These are phyloP conservation scores for Pichia sp. DNA, from an alignment of 1,139 yeast genomes.

Conservation along the genomic window DNA sequence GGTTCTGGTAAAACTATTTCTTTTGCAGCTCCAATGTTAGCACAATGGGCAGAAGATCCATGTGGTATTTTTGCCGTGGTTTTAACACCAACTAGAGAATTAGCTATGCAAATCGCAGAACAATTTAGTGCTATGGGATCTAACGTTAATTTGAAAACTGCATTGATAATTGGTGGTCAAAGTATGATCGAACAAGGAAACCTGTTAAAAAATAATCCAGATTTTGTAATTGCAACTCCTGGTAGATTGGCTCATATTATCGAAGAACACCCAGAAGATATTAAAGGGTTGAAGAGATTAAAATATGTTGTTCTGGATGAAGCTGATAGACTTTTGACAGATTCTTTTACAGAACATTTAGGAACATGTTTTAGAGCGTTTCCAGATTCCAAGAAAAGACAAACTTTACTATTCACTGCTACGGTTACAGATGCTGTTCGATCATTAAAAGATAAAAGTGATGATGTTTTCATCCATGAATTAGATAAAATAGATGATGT, in stretches of 20 bases:
- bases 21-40: constrained; percentile 92
- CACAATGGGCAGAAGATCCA: constrained; percentile 94
- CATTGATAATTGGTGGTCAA: constrained; percentile 90
- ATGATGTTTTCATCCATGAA: constrained; percentile 69
- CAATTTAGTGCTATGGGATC: constrained; percentile 94
- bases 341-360: constrained; percentile 77
- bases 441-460: constrained; percentile 65
- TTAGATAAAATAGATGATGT: constrained; percentile 65
- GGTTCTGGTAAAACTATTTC: constrained; percentile 99
- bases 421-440: constrained; percentile 92
- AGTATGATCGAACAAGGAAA: constrained; percentile 85
- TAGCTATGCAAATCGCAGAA: constrained; percentile 95
- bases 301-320: constrained; percentile 87
- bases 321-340: constrained; percentile 85
- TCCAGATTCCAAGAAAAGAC: constrained; percentile 69
- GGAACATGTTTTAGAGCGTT: constrained; percentile 63
- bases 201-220: constrained; percentile 77
- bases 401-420: constrained; percentile 89
- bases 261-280: constrained; percentile 84
- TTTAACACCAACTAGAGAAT: constrained; percentile 90
- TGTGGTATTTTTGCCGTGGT: constrained; percentile 85
- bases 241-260: constrained; percentile 91
- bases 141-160: constrained; percentile 71
- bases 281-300: constrained; percentile 69
- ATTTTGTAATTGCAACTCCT: constrained; percentile 94